These are phyloP conservation scores for Colletotrichum cuscutae DNA, from an alignment of 2,329 filamentous ascomycete genomes.

Conservation along the genomic window DNA sequence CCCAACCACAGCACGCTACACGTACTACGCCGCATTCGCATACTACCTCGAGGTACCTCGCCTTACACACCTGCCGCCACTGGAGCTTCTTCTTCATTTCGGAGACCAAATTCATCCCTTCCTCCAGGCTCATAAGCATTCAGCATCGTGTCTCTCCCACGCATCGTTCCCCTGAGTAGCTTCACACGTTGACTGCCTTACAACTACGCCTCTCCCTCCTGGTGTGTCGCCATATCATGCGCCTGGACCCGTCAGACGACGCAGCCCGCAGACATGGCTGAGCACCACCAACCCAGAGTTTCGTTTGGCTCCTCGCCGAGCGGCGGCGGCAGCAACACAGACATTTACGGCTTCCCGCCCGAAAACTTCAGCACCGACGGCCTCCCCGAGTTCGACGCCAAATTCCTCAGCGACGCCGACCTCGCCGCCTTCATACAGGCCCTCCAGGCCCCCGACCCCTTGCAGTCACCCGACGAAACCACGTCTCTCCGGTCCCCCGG, in stretches of 20 bases:
- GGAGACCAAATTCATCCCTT: neutral
- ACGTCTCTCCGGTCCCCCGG: slow-evolving; percentile 53
- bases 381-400: slow-evolving; percentile 82
- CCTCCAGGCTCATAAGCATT: neutral
- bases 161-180: neutral
- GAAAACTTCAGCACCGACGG: slow-evolving; percentile 74
- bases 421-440: slow-evolving; percentile 83
- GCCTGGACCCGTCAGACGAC: slow-evolving; percentile 8
- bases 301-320: slow-evolving; percentile 40
- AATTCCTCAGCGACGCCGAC: slow-evolving; percentile 80
- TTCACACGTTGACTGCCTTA: neutral
- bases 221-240: slow-evolving; percentile 27
- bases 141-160: neutral
- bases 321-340: slow-evolving; percentile 28
- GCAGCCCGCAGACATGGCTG: slow-evolving; percentile 36
- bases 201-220: neutral
- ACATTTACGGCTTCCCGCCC: slow-evolving; percentile 66
- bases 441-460: slow-evolving; percentile 81
- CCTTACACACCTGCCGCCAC: neutral
- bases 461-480: slow-evolving; percentile 69
- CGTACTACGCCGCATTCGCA: no score
- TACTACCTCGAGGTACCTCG: no score
- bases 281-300: slow-evolving; percentile 30
- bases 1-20: neutral
- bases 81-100: neutral